These are phyloP conservation scores for Sarocladium kiliense DNA, from an alignment of 2,329 filamentous ascomycete genomes.

Conservation along the genomic window DNA sequence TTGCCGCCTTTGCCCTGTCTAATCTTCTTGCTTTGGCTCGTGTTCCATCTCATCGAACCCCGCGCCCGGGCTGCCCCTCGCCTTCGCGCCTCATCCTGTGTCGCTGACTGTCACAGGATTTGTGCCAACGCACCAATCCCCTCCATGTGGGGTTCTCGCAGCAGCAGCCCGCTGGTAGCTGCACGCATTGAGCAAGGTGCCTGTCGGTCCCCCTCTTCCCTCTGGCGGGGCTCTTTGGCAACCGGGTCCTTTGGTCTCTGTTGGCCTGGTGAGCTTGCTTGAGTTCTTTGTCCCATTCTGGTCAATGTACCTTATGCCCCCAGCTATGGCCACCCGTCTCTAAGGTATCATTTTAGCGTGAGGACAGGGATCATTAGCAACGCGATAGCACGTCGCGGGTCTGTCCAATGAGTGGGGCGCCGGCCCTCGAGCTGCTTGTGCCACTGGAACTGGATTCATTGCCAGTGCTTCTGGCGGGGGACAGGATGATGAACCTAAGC, in stretches of 20 bases:
- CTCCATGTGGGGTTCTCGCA: background rate
- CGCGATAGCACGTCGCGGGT: background rate
- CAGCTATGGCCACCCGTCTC: background rate
- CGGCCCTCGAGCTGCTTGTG: background rate
- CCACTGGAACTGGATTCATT: background rate
- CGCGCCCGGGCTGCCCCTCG: background rate
- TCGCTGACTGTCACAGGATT: constrained; percentile 5
- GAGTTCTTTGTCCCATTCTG: background rate
- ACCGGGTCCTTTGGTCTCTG: background rate
- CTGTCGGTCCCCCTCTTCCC: constrained; percentile 7
- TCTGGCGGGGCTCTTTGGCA: background rate
- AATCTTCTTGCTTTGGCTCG: background rate
- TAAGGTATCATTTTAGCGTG: background rate
- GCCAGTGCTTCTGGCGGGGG: background rate
- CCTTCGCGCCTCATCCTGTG: background rate
- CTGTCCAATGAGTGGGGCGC: background rate
- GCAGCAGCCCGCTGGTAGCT: background rate
- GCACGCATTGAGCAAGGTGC: constrained; percentile 7
- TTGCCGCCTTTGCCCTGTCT: background rate
- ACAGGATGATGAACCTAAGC: background rate
- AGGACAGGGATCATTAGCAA: background rate
- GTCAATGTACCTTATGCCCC: background rate
- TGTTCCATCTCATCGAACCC: background rate
- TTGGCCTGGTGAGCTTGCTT: background rate
- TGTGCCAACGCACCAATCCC: constrained; percentile 3